These are phyloP conservation scores for Chalara sp. DNA, from an alignment of 2,329 filamentous ascomycete species.

Conservation along the genomic window DNA sequence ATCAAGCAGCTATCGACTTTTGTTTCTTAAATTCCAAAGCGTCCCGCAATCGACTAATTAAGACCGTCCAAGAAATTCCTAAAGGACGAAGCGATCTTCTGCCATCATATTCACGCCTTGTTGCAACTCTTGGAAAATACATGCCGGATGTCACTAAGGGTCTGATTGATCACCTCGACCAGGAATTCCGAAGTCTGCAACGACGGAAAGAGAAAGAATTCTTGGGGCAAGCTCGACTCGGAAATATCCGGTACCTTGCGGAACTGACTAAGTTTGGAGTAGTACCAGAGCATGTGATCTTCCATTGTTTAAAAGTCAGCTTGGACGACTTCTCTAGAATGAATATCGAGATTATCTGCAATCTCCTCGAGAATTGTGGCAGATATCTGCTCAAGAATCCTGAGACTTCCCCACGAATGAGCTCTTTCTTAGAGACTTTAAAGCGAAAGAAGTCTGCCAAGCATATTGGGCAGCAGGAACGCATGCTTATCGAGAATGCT, in stretches of 20 bases:
- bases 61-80: conserved; percentile 87
- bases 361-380: conserved; percentile 91
- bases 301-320: conserved; percentile 96
- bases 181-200: conserved; percentile 94
- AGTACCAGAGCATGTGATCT: conserved; percentile 96
- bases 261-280: conserved; percentile 98
- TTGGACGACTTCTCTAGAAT: conserved; percentile 96
- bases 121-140: conserved; percentile 89
- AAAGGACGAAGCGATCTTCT: conserved; percentile 89
- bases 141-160: conserved; percentile 92
- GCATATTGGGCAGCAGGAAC: conserved; percentile 90
- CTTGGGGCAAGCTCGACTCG: conserved; percentile 82
- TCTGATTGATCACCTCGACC: conserved; percentile 85
- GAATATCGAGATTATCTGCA: conserved; percentile 98
- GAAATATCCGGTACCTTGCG: conserved; percentile 95
- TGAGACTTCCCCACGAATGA: conserved; percentile 89
- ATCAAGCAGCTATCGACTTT: conserved; percentile 91
- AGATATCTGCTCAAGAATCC: conserved; percentile 88
- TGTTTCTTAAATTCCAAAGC: conserved; percentile 98
- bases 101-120: conserved; percentile 83
- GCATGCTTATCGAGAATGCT: conserved; percentile 97
- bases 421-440: conserved; percentile 86
- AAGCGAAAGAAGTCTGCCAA: conserved; percentile 94
- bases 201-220: conserved; percentile 98
- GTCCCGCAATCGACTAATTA: conserved; percentile 87